phyloP scores from a whole-genome alignment of 345 rosid genomes.

The Psidium guajava region DNA sequence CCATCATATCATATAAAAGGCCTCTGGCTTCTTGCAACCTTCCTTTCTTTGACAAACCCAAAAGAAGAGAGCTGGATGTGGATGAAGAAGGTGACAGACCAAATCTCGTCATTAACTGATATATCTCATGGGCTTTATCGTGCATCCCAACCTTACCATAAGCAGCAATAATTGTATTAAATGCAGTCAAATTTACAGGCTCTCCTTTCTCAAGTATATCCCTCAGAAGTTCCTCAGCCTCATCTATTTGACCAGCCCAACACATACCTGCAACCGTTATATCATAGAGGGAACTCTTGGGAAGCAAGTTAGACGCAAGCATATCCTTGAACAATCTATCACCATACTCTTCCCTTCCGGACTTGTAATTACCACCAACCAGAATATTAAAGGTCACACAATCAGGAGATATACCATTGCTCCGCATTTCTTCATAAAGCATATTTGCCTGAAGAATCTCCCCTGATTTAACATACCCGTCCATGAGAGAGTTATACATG shows the following conservation, averaged over 20 bases:
- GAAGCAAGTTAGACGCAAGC: constrained; percentile 13
- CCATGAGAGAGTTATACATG: constrained; percentile 49
- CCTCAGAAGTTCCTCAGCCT: constrained; percentile 31
- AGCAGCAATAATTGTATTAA: constrained; percentile 61
- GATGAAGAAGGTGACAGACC: constrained; percentile 48
- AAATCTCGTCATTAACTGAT: constrained; percentile 33
- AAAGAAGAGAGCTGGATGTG: constrained; percentile 49
- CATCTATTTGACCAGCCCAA: constrained; percentile 52
- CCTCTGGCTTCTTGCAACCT: constrained; percentile 39
- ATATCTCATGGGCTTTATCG: constrained; percentile 34
- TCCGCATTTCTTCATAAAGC: constrained; percentile 49
- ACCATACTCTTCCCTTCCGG: constrained; percentile 42
- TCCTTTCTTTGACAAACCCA: constrained; percentile 50
- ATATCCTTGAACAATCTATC: constrained; percentile 40
- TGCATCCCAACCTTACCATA: constrained; percentile 41
- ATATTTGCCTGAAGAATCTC: constrained; percentile 39
- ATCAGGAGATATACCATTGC: constrained; percentile 45
- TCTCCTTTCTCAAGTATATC: constrained; percentile 53
- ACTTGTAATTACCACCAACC: constrained; percentile 50
- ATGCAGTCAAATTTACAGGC: constrained; percentile 36
- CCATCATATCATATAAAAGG: constrained; percentile 38
- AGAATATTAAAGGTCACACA: constrained; percentile 54
- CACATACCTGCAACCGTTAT: constrained; percentile 50
- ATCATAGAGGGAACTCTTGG: constrained; percentile 28
- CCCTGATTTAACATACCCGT: constrained; percentile 61